phyloP scores from a whole-genome alignment of 2,329 filamentous ascomycete species.

The Microcyclospora tardicrescens region DNA sequence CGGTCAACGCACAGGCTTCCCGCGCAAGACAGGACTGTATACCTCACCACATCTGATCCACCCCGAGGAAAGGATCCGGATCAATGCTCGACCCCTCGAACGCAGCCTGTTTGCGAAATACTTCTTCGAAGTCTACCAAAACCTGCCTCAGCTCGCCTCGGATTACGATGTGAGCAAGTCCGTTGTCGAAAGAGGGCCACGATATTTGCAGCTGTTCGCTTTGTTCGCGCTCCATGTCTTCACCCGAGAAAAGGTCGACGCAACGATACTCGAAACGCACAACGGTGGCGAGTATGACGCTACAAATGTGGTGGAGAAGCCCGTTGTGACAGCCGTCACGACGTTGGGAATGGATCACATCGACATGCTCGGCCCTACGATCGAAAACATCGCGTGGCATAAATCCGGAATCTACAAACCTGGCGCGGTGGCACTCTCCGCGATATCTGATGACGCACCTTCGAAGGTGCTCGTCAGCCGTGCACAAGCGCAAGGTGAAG shows the following conservation, averaged over 20 bases:
- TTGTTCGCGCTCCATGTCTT: slow-evolving; percentile 78
- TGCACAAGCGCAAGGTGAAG: slow-evolving; percentile 35
- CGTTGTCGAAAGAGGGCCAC: slow-evolving; percentile 29
- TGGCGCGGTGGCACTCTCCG: slow-evolving; percentile 48
- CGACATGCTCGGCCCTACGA: slow-evolving; percentile 60
- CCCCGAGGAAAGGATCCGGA: slow-evolving; percentile 69
- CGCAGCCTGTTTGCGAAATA: slow-evolving; percentile 57
- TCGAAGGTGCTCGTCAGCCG: slow-evolving; percentile 38
- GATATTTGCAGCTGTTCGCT: slow-evolving; percentile 77
- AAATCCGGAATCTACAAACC: slow-evolving; percentile 74
- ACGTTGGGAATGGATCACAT: slow-evolving; percentile 76
- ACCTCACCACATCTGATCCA: slow-evolving; percentile 74
- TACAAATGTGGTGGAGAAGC: slow-evolving; percentile 66
- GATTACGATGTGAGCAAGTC: slow-evolving; percentile 48
- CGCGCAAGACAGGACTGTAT: slow-evolving; percentile 52
- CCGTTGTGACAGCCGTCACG: slow-evolving; percentile 61
- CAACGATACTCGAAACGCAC: slow-evolving; percentile 76
- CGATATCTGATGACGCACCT: slow-evolving; percentile 13
- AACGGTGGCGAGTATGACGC: slow-evolving; percentile 87
- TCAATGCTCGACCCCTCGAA: slow-evolving; percentile 56
- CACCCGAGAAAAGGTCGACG: slow-evolving; percentile 58
- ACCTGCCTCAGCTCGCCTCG: slow-evolving; percentile 25
- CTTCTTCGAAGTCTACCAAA: slow-evolving; percentile 74
- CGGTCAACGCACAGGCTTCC: slow-evolving; percentile 33
- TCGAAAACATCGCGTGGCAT: slow-evolving; percentile 78